Conservation (phyloP, 225 moss, liverwort and hornwort species). For the Ulota crispa region DNA sequence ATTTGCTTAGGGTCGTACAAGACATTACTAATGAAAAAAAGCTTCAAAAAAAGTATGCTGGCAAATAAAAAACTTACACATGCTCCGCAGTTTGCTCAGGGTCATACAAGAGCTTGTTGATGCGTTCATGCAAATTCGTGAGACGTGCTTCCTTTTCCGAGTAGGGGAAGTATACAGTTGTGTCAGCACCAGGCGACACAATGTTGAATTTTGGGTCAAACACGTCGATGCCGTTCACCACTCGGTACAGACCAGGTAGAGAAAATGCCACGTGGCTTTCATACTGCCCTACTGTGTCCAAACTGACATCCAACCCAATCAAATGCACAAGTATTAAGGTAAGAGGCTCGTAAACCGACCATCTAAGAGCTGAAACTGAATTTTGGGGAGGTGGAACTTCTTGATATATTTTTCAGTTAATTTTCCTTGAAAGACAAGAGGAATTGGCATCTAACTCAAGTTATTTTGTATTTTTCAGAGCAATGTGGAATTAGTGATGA, state of each 20-base stretch:
- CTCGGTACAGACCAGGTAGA: constrained; percentile 87
- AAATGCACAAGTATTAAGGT: neutral
- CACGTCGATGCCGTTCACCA: constrained; percentile 86
- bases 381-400: no score
- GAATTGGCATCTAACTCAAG: no score
- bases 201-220: constrained; percentile 99
- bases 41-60: neutral
- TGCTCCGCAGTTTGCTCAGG: constrained; percentile 78
- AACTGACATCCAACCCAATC: constrained; percentile 43
- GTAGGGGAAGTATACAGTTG: constrained; percentile 75
- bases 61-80: constrained; percentile 46
- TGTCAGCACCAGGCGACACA: constrained; percentile 90
- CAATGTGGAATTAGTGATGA: no score
- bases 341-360: no score
- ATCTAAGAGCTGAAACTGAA: no score
- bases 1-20: constrained; percentile 73
- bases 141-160: constrained; percentile 64
- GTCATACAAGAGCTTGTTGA: constrained; percentile 71
- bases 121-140: constrained; percentile 58
- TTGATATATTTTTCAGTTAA: no score
- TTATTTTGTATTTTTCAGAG: no score
- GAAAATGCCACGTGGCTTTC: constrained; percentile 86
- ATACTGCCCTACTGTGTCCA: constrained; percentile 80
- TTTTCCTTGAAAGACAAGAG: no score
- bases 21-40: constrained; percentile 49